Percentiles rank a stretch among this genome's conserved stretches.
phyloP scores from a whole-genome alignment of 306 rosid genomes.

The Casuarina glauca region DNA sequence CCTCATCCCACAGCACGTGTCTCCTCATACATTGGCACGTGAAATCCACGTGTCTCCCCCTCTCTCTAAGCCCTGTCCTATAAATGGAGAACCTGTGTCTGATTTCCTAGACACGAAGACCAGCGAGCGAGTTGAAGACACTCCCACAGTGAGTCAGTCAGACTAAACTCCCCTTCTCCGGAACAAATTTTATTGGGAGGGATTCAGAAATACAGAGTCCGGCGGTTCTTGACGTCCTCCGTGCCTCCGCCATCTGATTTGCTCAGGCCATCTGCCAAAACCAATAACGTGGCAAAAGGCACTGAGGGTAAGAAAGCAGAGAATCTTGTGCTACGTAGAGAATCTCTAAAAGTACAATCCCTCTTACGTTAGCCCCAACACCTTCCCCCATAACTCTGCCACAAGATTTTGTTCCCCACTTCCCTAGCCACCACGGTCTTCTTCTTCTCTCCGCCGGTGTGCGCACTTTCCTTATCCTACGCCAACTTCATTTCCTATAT shows the following conservation, averaged over 20 bases:
- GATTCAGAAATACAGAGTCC: background rate
- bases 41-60: constrained; percentile 40
- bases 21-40: constrained; percentile 39
- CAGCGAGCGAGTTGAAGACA: constrained; percentile 16
- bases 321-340: constrained; percentile 51
- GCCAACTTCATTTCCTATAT: background rate
- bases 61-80: constrained; percentile 36
- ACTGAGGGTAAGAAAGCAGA: constrained; percentile 9
- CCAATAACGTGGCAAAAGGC: background rate
- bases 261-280: background rate
- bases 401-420: constrained; percentile 53
- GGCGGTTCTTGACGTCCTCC: constrained; percentile 13
- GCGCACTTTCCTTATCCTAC: constrained; percentile 20
- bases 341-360: constrained; percentile 67
- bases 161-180: background rate
- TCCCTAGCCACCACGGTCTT: constrained; percentile 8
- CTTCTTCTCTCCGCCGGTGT: constrained; percentile 16
- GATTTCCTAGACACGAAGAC: constrained; percentile 32
- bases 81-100: constrained; percentile 60
- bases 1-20: constrained; percentile 45
- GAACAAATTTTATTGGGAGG: background rate
- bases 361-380: constrained; percentile 54
- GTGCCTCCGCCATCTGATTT: background rate
- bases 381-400: constrained; percentile 40
- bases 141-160: constrained; percentile 8